Percentiles rank a stretch among this genome's conserved stretches.
Evolutionary conservation across 164 flowering plant genomes (phyloP).

Genomic region (Berberis thunbergii): DNA sequence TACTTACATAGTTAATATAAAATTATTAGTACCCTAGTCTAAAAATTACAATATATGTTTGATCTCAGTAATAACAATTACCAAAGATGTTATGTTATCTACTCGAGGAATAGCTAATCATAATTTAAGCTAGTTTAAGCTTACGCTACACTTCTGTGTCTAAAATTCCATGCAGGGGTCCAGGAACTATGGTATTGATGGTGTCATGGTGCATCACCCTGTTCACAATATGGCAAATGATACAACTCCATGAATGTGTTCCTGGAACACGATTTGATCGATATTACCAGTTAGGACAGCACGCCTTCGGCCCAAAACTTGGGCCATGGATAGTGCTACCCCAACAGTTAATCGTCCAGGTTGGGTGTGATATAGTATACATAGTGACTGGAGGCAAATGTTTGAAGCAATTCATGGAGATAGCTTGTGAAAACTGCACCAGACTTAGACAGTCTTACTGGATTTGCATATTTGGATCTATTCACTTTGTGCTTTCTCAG

Average conservation of each 20-base stretch:
- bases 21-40: too few species aligned
- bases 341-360: constrained; percentile 79
- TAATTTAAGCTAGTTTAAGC: too few species aligned
- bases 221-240: constrained; percentile 85
- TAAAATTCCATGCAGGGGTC: constrained; percentile 47
- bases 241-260: constrained; percentile 74
- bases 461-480: constrained; percentile 69
- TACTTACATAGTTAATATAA: too few species aligned
- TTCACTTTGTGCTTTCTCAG: constrained; percentile 80
- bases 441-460: constrained; percentile 60
- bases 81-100: too few species aligned
- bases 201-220: constrained; percentile 83
- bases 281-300: constrained; percentile 57
- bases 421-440: constrained; percentile 52
- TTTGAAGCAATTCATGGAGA: constrained; percentile 69
- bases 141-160: neutral
- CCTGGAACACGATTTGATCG: constrained; percentile 80
- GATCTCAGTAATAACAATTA: too few species aligned
- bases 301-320: constrained; percentile 68
- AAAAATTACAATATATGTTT: too few species aligned
- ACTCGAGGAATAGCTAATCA: too few species aligned
- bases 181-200: constrained; percentile 50
- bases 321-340: constrained; percentile 90
- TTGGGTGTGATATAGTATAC: constrained; percentile 81
- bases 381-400: constrained; percentile 93